Conservation (phyloP, 2,329 filamentous ascomycete species). For the Graphiopsis chlorocephala region DNA sequence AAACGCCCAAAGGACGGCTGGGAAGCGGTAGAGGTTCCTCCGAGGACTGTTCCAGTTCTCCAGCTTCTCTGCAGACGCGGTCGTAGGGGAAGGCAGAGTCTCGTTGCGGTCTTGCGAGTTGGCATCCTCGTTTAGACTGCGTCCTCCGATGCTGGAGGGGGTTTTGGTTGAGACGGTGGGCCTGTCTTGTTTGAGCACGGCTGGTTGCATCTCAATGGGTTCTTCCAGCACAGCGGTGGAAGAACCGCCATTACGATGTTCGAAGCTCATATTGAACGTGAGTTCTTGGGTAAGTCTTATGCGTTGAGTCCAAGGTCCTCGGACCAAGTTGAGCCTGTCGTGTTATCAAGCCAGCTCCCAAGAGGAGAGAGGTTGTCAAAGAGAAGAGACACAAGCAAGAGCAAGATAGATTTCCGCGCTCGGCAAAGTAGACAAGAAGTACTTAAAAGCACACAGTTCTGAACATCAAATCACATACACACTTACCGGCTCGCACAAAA, state of each 20-base stretch:
- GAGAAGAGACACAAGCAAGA: neutral
- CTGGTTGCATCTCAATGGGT: slow-evolving; percentile 27
- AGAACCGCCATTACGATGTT: slow-evolving; percentile 24
- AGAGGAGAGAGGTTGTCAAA: neutral
- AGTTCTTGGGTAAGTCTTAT: neutral
- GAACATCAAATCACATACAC: neutral
- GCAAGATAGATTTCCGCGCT: too few species aligned
- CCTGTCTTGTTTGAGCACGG: slow-evolving; percentile 20
- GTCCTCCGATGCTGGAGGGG: slow-evolving; percentile 22
- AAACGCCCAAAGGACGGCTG: slow-evolving; percentile 60
- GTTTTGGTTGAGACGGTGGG: slow-evolving; percentile 18
- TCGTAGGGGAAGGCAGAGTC: slow-evolving; percentile 47
- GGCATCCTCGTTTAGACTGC: neutral
- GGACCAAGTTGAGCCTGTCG: neutral
- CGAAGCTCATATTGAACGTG: slow-evolving; percentile 16
- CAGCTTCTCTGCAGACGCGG: slow-evolving; percentile 37
- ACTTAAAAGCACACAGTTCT: too few species aligned
- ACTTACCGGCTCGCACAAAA: neutral
- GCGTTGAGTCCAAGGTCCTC: neutral
- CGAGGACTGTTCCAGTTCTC: slow-evolving; percentile 64
- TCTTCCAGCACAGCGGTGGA: slow-evolving; percentile 29
- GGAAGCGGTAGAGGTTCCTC: slow-evolving; percentile 58
- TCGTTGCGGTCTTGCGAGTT: slow-evolving; percentile 33
- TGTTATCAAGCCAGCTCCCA: neutral
- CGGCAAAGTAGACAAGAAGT: neutral